Evolutionary conservation across 2,329 filamentous ascomycete species (phyloP), one percentile per base, ranked within the genome.

Genomic region (Blastomyces parvus): DNA sequence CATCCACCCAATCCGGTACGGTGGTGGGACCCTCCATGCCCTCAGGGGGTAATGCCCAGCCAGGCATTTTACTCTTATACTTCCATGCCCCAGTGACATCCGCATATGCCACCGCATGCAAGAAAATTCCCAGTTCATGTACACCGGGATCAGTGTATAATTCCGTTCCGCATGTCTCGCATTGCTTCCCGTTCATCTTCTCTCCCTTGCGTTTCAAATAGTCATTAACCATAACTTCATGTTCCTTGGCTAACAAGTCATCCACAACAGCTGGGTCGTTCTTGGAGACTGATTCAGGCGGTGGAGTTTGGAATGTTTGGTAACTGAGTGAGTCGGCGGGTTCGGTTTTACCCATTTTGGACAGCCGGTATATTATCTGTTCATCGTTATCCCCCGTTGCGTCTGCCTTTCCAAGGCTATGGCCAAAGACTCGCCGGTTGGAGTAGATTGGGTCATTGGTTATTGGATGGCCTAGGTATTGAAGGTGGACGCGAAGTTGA

Each of bases 371-470:
- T 74, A 99, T 92, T 69, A 99, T 88, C 72, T 96, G 91, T 65
- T 94, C 89, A 74, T 99, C 94, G 52, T 88, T 86, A 63, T 91
- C 88, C 33, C 83, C 83, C 25, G 82, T 81, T 2, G 84, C 86
- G 59, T 93, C 88, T 17, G 81, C 79, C 59, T 79, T 84, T 19
- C 90, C 94, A 0, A 99, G 84, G 11, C 87, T 83, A 0, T 87
- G 81, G 0, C 94, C 94, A 81, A 96, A 99, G 13, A 99, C 94
- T 63, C 87, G 86, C 72, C 90, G 87, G 73, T 99, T 99, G 70
- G 90, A 91, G 75, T 99, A 99, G 69, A 99, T 97, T 8, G 94
- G 94, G 72, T 99, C 94, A 74, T 99, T 99, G 67, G 91, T 87
- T 69, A 99, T 97, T 1, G 94, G 94, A 72, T 97, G 89, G 0